Evolutionary conservation across 805 yeast genomes (phyloP).

Genomic region (Suhomyces vadensis): DNA sequence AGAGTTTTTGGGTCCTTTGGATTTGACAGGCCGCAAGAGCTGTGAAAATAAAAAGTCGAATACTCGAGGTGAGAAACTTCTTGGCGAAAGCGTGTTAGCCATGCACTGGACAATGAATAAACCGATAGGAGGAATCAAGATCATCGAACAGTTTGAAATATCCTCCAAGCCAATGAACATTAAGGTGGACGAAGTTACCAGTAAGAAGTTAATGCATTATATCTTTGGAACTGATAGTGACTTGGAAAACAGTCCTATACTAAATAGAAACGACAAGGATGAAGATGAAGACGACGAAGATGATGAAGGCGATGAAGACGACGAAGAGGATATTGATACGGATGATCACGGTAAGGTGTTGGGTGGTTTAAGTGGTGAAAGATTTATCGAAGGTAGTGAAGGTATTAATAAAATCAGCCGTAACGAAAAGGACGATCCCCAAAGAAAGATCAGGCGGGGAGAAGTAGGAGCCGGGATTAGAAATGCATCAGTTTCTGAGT

Average conservation of each 20-base stretch:
- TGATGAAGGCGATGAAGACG: conserved; percentile 8
- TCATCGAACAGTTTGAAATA: conserved; percentile 40
- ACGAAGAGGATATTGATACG: conserved; percentile 9
- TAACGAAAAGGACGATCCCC: neutral
- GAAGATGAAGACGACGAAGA: conserved; percentile 7
- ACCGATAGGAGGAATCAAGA: conserved; percentile 43
- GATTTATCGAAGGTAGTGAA: conserved; percentile 11
- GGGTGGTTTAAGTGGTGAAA: conserved; percentile 12
- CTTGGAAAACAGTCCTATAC: conserved; percentile 24
- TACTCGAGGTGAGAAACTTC: conserved; percentile 1
- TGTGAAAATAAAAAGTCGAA: neutral
- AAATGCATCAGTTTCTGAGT: neutral
- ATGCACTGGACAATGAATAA: conserved; percentile 46
- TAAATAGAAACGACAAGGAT: conserved; percentile 12
- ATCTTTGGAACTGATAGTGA: conserved; percentile 33
- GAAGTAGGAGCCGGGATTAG: neutral
- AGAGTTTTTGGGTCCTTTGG: conserved; percentile 34
- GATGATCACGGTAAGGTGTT: neutral
- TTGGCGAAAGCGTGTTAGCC: conserved; percentile 23
- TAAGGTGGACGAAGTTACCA: conserved; percentile 41
- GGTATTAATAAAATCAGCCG: conserved; percentile 13
- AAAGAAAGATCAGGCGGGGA: neutral
- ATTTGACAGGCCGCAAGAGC: neutral
- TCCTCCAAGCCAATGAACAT: conserved; percentile 39
- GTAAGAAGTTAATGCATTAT: conserved; percentile 37